These are phyloP conservation scores for Thalassiosira sp. DNA, from an alignment of 352 stramenopile species.

Conservation along the genomic window DNA sequence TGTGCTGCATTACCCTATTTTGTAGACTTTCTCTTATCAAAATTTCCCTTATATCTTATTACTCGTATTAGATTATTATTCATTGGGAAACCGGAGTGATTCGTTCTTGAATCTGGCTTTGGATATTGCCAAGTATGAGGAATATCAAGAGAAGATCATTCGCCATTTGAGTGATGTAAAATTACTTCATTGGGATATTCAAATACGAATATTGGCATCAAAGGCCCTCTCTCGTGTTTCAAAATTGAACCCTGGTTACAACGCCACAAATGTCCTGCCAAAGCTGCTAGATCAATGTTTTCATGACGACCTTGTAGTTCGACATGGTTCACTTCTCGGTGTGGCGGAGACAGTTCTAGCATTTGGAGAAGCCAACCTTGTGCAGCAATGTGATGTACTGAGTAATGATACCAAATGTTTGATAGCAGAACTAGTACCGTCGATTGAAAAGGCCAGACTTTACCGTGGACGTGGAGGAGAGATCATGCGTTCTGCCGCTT, in stretches of 20 bases:
- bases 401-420: slow-evolving; percentile 32
- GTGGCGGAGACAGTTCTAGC: slow-evolving; percentile 87
- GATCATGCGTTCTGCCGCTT: slow-evolving; percentile 92
- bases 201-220: slow-evolving; percentile 89
- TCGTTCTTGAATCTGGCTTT: slow-evolving; percentile 91
- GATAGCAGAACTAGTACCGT: slow-evolving; percentile 81
- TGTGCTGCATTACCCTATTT: no score
- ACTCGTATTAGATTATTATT: no score
- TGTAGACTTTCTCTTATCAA: no score
- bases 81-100: slow-evolving; percentile 89
- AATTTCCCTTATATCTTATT: no score
- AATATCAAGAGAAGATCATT: slow-evolving; percentile 76
- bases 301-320: slow-evolving; percentile 85
- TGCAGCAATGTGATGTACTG: slow-evolving; percentile 16
- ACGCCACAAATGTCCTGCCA: slow-evolving; percentile 85
- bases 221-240: slow-evolving; percentile 87
- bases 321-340: slow-evolving; percentile 92
- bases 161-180: slow-evolving; percentile 83
- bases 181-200: slow-evolving; percentile 93
- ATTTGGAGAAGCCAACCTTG: slow-evolving; percentile 62
- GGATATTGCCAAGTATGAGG: slow-evolving; percentile 89
- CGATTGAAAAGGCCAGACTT: slow-evolving; percentile 92
- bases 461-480: slow-evolving; percentile 96
- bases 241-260: slow-evolving; percentile 84
- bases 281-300: slow-evolving; percentile 84